These are phyloP conservation scores for Kazachstania bromeliacearum DNA, from an alignment of 805 yeast species.

Conservation along the genomic window DNA sequence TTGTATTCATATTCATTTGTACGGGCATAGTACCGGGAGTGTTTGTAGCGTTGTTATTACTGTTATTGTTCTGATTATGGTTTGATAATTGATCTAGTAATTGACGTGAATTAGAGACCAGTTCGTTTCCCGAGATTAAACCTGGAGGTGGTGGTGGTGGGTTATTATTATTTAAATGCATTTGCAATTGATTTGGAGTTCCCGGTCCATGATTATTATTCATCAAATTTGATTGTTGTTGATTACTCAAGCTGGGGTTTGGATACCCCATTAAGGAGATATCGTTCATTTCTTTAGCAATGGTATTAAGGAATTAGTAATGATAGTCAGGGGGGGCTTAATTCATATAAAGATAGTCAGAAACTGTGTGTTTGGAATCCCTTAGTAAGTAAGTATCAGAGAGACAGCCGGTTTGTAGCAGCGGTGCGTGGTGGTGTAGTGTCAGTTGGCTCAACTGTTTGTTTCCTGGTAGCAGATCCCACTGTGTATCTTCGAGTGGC, in stretches of 20 bases:
- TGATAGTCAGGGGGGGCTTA: no score
- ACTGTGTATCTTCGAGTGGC: no score
- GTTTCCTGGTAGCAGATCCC: no score
- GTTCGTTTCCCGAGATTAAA: conserved; percentile 6
- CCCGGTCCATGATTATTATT: conserved; percentile 8
- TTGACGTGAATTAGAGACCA: conserved; percentile 26
- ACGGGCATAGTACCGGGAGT: conserved; percentile 1
- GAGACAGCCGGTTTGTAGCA: no score
- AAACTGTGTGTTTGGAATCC: no score
- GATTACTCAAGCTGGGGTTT: conserved; percentile 8
- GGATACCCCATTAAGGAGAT: conserved; percentile 22
- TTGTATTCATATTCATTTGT: conserved; percentile 14
- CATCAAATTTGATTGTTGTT: conserved; percentile 1
- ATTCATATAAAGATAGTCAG: no score
- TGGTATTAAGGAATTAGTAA: no score
- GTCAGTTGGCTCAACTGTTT: no score
- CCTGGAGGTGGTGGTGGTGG: conserved; percentile 19
- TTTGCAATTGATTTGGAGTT: conserved; percentile 8
- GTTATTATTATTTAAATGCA: conserved; percentile 7
- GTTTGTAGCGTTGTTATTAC: conserved; percentile 1
- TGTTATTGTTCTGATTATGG: conserved; percentile 3
- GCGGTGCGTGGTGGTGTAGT: no score
- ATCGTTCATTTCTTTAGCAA: conserved; percentile 25
- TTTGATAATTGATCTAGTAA: conserved; percentile 14
- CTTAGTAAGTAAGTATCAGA: no score